A percentile compares a stretch with the other conserved stretches of the same genome.
Evolutionary conservation across 306 rosid genomes (phyloP).

Genomic region (Nissolia schottii): DNA sequence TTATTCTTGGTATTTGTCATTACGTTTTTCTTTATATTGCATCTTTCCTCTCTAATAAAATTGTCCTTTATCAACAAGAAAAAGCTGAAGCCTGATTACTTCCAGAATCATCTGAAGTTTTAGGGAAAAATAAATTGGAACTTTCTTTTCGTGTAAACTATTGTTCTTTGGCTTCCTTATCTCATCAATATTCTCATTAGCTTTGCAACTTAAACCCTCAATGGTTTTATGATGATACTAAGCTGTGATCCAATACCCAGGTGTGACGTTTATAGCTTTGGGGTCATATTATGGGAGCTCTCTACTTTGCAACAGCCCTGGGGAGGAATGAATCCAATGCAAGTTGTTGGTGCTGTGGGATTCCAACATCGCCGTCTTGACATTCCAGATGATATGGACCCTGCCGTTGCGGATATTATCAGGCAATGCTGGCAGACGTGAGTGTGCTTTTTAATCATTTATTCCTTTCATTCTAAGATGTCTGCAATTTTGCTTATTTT

Average conservation of each 20-base stretch:
- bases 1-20: neutral
- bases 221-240: slow-evolving; percentile 9
- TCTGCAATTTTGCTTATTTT: neutral
- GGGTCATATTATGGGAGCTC: slow-evolving; percentile 96
- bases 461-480: neutral
- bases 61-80: neutral
- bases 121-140: neutral
- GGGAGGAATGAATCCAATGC: slow-evolving; percentile 99
- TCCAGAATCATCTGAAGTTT: neutral
- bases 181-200: neutral
- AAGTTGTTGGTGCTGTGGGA: slow-evolving; percentile 99
- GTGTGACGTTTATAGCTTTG: slow-evolving; percentile 91
- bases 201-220: neutral
- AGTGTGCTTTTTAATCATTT: slow-evolving; percentile 34
- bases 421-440: slow-evolving; percentile 93
- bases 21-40: neutral
- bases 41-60: neutral
- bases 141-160: neutral
- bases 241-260: slow-evolving; percentile 36
- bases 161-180: neutral
- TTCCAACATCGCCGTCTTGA: slow-evolving; percentile 99
- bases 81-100: neutral
- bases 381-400: slow-evolving; percentile 75
- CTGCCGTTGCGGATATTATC: slow-evolving; percentile 72
- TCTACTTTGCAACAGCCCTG: slow-evolving; percentile 90